phyloP scores from a whole-genome alignment of 495 filamentous ascomycete species.

The Penicillium maclennaniae region DNA sequence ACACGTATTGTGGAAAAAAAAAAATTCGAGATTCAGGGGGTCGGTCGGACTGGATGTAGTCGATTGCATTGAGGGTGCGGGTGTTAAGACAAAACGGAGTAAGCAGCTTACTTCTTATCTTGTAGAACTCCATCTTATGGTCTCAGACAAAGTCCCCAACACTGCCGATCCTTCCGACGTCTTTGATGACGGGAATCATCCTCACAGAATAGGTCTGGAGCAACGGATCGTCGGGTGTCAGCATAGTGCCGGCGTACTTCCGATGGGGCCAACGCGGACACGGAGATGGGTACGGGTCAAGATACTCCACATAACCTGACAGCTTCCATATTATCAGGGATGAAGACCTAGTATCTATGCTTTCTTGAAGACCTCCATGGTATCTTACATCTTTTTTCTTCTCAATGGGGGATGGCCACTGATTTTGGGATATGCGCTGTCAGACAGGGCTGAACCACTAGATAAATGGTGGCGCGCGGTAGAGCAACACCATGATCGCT shows the following conservation, averaged over 20 bases:
- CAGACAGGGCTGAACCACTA: background rate
- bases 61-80: too few species aligned
- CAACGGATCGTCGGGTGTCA: background rate
- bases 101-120: background rate
- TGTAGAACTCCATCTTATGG: too few species aligned
- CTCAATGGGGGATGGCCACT: too few species aligned
- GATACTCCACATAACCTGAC: background rate
- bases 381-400: too few species aligned
- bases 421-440: background rate
- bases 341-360: too few species aligned
- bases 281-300: background rate
- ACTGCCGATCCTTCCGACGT: too few species aligned
- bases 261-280: background rate
- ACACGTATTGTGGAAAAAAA: too few species aligned
- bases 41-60: too few species aligned
- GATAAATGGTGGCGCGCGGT: background rate
- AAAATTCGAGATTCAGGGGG: too few species aligned
- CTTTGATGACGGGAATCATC: too few species aligned
- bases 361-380: too few species aligned
- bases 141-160: too few species aligned
- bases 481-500: background rate
- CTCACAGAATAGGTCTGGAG: background rate
- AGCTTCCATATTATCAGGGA: background rate
- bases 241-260: background rate
- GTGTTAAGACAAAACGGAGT: background rate